Evolutionary conservation across 2,329 filamentous ascomycete genomes (phyloP).

Genomic region (Paecilomyces variotii): DNA sequence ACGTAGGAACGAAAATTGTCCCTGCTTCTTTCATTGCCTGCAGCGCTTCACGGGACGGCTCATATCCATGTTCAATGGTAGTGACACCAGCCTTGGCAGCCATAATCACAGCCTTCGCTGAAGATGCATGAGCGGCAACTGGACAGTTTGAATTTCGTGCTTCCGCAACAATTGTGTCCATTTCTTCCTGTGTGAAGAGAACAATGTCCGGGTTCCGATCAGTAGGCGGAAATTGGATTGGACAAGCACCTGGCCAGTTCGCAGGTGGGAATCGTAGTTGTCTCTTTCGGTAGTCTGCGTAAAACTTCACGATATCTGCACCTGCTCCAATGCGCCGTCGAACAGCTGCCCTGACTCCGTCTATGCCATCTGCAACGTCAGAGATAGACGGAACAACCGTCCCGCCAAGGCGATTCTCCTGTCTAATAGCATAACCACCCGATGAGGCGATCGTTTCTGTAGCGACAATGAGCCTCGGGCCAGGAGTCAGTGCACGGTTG

Average conservation of each 20-base stretch:
- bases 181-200: slow-evolving; percentile 43
- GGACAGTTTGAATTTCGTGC: slow-evolving; percentile 35
- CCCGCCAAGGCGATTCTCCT: background rate
- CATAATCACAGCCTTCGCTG: slow-evolving; percentile 37
- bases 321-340: slow-evolving; percentile 2
- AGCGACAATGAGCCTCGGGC: background rate
- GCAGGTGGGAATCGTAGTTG: slow-evolving; percentile 1
- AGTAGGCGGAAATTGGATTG: slow-evolving; percentile 29
- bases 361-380: slow-evolving; percentile 1
- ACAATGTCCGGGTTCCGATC: slow-evolving; percentile 37
- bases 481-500: background rate
- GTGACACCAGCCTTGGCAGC: slow-evolving; percentile 42
- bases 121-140: slow-evolving; percentile 38
- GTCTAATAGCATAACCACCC: background rate
- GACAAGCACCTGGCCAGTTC: slow-evolving; percentile 12
- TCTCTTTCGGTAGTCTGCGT: slow-evolving; percentile 2
- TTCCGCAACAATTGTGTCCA: slow-evolving; percentile 44
- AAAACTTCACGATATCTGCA: slow-evolving; percentile 5
- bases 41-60: slow-evolving; percentile 34
- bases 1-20: slow-evolving; percentile 47
- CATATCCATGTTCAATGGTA: slow-evolving; percentile 41
- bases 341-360: background rate
- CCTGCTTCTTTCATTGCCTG: slow-evolving; percentile 37
- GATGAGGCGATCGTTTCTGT: background rate
- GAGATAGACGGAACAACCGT: background rate